These are phyloP conservation scores for Diatrype stigma DNA, from an alignment of 2,329 filamentous ascomycete species.

Conservation along the genomic window DNA sequence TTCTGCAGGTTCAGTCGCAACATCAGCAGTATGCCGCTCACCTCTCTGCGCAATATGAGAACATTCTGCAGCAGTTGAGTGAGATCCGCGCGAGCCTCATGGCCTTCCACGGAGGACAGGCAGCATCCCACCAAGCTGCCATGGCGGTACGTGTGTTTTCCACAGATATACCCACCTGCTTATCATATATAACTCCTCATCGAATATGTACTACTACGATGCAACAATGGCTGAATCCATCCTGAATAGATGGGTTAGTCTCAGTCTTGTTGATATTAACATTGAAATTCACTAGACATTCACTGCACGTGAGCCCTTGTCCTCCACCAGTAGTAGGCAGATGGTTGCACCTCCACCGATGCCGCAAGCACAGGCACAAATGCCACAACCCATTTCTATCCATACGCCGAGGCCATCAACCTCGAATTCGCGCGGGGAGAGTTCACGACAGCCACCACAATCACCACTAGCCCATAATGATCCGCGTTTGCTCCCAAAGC, in stretches of 20 bases:
- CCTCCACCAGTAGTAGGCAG: constrained; percentile 10
- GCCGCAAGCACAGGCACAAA: not conserved
- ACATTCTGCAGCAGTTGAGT: constrained; percentile 29
- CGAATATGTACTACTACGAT: not conserved
- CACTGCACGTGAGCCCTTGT: constrained; percentile 16
- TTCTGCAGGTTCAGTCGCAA: constrained; percentile 30
- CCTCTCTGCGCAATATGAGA: constrained; percentile 30
- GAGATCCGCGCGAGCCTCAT: constrained; percentile 29
- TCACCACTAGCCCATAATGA: constrained; percentile 23
- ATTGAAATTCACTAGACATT: constrained; percentile 16
- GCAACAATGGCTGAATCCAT: not conserved
- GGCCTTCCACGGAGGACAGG: constrained; percentile 16
- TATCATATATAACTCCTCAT: too few relatives aligned
- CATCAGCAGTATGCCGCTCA: constrained; percentile 30
- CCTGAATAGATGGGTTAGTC: not conserved
- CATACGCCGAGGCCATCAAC: constrained; percentile 21
- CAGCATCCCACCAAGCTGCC: constrained; percentile 27
- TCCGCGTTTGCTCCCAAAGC: constrained; percentile 18
- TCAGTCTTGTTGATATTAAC: constrained; percentile 11
- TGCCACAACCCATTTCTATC: constrained; percentile 18
- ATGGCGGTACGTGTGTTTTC: constrained; percentile 24
- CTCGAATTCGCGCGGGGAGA: constrained; percentile 24
- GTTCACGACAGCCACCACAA: constrained; percentile 20
- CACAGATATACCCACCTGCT: too few relatives aligned
- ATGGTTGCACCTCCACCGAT: constrained; percentile 18